Conservation (phyloP, 2,329 filamentous ascomycete species). For the Epichloe baconii region DNA sequence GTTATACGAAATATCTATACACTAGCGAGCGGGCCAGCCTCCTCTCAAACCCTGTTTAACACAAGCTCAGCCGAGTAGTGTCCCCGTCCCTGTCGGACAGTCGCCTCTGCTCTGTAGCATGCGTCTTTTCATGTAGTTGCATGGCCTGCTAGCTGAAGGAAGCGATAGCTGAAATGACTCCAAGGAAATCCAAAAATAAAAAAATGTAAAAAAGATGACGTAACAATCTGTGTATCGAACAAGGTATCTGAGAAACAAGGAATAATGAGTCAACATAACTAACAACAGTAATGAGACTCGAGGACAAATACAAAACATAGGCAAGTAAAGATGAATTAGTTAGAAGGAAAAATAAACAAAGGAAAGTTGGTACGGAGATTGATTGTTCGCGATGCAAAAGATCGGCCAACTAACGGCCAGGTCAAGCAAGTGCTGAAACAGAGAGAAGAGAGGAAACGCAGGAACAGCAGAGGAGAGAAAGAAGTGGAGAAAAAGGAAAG, state of each 20-base stretch:
- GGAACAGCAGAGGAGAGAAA: background rate
- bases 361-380: background rate
- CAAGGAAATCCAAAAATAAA: background rate
- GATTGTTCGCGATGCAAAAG: background rate
- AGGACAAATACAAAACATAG: constrained; percentile 12
- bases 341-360: background rate
- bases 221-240: constrained; percentile 38
- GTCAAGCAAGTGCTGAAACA: background rate
- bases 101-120: background rate
- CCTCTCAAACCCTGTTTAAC: constrained; percentile 9
- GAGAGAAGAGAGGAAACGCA: background rate
- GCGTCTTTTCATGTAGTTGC: constrained; percentile 1
- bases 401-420: background rate
- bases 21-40: constrained; percentile 19
- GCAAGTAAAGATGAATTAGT: constrained; percentile 6
- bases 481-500: background rate
- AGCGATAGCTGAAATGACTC: background rate
- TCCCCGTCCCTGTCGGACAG: background rate
- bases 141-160: background rate
- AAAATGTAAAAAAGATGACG: constrained; percentile 1
- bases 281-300: constrained; percentile 12
- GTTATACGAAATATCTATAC: constrained; percentile 22
- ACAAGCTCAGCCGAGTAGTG: background rate
- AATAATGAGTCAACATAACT: constrained; percentile 10
- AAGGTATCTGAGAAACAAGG: constrained; percentile 39